These are phyloP conservation scores for Cladosporium sp. DNA, from an alignment of 2,329 filamentous ascomycete species.

Conservation along the genomic window DNA sequence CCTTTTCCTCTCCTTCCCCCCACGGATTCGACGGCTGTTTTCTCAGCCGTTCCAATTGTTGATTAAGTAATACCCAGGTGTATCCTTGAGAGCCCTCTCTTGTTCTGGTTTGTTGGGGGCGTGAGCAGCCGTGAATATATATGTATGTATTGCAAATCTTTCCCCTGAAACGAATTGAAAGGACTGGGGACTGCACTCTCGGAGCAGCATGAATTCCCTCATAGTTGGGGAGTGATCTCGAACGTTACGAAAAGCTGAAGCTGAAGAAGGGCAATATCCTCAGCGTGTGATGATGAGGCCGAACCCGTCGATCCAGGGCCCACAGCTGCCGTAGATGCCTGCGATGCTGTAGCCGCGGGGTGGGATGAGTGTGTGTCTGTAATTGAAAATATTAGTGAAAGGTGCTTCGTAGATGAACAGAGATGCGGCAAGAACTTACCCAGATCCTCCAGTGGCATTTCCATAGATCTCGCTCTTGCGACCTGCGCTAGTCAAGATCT, in stretches of 20 bases:
- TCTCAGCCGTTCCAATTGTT: not conserved
- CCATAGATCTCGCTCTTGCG: slow-evolving; percentile 83
- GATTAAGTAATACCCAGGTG: not conserved
- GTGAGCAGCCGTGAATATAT: not conserved
- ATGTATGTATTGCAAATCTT: not conserved
- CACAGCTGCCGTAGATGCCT: slow-evolving; percentile 81
- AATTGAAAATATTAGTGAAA: slow-evolving; percentile 29
- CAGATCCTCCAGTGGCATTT: slow-evolving; percentile 74
- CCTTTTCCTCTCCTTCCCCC: not conserved
- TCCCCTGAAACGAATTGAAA: not conserved
- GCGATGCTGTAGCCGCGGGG: slow-evolving; percentile 86
- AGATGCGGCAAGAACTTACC: slow-evolving; percentile 59
- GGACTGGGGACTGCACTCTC: not conserved
- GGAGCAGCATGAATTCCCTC: not conserved
- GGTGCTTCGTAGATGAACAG: not conserved
- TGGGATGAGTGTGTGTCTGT: slow-evolving; percentile 81
- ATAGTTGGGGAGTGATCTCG: not conserved
- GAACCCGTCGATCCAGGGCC: slow-evolving; percentile 80
- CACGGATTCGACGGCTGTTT: not conserved
- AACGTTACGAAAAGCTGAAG: not conserved
- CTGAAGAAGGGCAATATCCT: slow-evolving; percentile 29
- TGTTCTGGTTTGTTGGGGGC: not conserved
- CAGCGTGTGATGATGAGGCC: slow-evolving; percentile 74
- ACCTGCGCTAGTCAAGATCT: slow-evolving; percentile 86
- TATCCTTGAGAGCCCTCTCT: not conserved